phyloP scores from a whole-genome alignment of 2,329 filamentous ascomycete genomes.

The Alternaria brassicicola region DNA sequence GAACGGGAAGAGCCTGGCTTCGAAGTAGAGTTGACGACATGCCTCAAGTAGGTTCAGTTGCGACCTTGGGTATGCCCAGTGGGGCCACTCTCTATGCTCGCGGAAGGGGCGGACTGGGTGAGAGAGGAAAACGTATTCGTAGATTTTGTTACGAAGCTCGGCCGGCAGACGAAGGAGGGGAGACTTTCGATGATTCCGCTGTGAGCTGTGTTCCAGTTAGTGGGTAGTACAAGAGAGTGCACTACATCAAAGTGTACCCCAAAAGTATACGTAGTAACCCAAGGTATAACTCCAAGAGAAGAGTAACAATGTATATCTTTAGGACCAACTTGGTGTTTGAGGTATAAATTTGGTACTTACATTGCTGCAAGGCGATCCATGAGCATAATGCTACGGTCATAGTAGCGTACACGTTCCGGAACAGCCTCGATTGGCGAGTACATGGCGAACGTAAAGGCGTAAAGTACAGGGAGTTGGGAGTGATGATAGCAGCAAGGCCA shows the following conservation, averaged over 20 bases:
- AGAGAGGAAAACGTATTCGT: slow-evolving; percentile 2
- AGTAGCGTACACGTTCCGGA: not conserved
- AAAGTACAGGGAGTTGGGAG: not conserved
- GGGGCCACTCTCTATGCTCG: not conserved
- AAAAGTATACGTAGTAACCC: not conserved
- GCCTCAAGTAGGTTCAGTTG: not conserved
- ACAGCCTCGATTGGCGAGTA: not conserved
- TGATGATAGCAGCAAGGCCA: not conserved
- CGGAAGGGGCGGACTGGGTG: not conserved
- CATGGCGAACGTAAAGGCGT: not conserved
- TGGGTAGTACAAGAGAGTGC: not conserved
- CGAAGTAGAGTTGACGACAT: slow-evolving; percentile 7
- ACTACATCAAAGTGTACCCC: not conserved
- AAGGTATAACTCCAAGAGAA: not conserved
- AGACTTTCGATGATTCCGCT: slow-evolving; percentile 8
- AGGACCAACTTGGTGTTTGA: not conserved
- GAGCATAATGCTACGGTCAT: not conserved
- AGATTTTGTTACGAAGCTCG: slow-evolving; percentile 15
- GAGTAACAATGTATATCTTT: not conserved
- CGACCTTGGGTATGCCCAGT: slow-evolving; percentile 1
- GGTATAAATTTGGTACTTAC: not conserved
- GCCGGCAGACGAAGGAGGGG: slow-evolving; percentile 14
- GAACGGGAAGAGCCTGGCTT: slow-evolving; percentile 8
- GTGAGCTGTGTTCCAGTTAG: not conserved
- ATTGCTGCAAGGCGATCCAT: slow-evolving; percentile 1